phyloP scores from a whole-genome alignment of 305 asterid genomes.

The Solanum hybrid region DNA sequence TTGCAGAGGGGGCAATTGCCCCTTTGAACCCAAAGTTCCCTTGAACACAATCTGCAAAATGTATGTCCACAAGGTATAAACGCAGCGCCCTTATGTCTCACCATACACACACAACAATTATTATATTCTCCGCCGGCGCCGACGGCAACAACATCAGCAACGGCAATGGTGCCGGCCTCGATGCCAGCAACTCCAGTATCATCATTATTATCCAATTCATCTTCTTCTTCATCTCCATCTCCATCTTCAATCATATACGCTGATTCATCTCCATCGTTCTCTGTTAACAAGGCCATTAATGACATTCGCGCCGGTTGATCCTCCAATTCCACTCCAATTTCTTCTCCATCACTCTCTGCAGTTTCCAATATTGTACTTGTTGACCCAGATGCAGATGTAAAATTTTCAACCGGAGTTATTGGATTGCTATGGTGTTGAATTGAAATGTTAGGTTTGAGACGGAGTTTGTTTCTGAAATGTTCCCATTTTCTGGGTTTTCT shows the following conservation, averaged over 20 bases:
- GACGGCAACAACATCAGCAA: not conserved
- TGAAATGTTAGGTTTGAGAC: slow-evolving; percentile 23
- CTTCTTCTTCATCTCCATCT: slow-evolving; percentile 11
- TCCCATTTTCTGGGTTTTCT: slow-evolving; percentile 45
- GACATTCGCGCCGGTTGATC: slow-evolving; percentile 44
- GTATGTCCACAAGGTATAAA: slow-evolving; percentile 75
- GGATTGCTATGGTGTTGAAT: slow-evolving; percentile 23
- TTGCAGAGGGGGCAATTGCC: slow-evolving; percentile 81
- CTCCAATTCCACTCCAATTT: not conserved
- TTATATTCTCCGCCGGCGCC: slow-evolving; percentile 9
- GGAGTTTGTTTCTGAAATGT: slow-evolving; percentile 44
- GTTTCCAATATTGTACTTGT: not conserved
- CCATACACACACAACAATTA: slow-evolving; percentile 69
- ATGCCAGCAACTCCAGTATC: not conserved
- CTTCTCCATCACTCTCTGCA: slow-evolving; percentile 16
- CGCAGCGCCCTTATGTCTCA: slow-evolving; percentile 61
- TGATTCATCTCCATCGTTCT: slow-evolving; percentile 32
- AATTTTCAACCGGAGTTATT: not conserved
- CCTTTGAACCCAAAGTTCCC: slow-evolving; percentile 59
- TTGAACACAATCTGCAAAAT: slow-evolving; percentile 59
- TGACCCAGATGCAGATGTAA: not conserved
- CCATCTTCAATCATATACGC: slow-evolving; percentile 29
- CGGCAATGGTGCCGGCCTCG: not conserved
- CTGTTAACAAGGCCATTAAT: slow-evolving; percentile 58
- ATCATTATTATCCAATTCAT: slow-evolving; percentile 5